Evolutionary conservation across 164 flowering plant species (phyloP), one percentile per base, ranked within the genome.

Genomic region (Vitis rupestris): DNA sequence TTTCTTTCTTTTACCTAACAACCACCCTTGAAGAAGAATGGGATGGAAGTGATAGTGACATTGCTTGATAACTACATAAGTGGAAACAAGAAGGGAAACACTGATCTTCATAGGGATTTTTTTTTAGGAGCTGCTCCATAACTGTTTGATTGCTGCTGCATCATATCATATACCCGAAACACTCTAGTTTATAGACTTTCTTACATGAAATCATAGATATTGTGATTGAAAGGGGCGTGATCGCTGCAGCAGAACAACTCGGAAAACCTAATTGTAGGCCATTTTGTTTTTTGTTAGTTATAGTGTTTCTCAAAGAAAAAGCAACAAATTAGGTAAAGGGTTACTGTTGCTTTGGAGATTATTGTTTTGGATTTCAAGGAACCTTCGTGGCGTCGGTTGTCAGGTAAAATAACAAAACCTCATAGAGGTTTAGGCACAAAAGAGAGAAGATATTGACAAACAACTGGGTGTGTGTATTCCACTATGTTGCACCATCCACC

Each of bases 291-390:
- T 8, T 17, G 44, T 70, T 37, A 19, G 47, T 55, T 47, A 29
- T n/a, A 10, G 44, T 16, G 58, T 64, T 68, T 37, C 72, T 52
- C 49, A 72, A 37, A 69, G 47, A 30, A 65, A 53, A 76, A 76
- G 76, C 80, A 76, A 69, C 29, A 50, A 53, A 72, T 76, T 76
- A 72, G 76, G 80, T 76, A 44, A 65, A 14, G 61, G 56, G 76
- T 69, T 55, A 30, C 47, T 76, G 80, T 76, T 76, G 80, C 74
- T 69, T 76, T 58, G 58, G 56, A 58, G 19, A 60, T 44, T 51
- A 17, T 51, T 70, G 5, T 16, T 72, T 57, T 72, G 75, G 23
- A 23, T 19, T 71, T 63, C 44, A 71, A 75, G 78, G 64, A 71
- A 75, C 29, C 50, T 1, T 17, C 12, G 14, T 50, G 30, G 66